Percentiles rank a stretch among this genome's conserved stretches.
Conservation (phyloP, 352 stramenopile genomes). For the Phytopythium cucurbitacearum region DNA sequence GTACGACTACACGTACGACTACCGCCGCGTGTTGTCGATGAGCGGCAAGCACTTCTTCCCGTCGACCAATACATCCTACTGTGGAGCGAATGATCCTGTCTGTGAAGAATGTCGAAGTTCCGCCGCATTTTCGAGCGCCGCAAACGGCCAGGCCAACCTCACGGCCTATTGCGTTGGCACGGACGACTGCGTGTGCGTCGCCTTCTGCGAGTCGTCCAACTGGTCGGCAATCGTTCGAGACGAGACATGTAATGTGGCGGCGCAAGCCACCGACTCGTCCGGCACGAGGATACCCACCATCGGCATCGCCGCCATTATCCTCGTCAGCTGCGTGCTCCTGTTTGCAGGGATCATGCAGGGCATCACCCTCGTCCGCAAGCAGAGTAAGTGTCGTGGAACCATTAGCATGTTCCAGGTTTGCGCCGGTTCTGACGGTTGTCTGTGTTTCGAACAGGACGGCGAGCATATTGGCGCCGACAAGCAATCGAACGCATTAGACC, state of each 20-base stretch:
- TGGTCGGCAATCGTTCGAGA: constrained; percentile 31
- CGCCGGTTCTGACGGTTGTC: constrained; percentile 4
- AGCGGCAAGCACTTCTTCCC: constrained; percentile 41
- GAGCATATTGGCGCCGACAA: constrained; percentile 15
- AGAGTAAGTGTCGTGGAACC: constrained; percentile 17
- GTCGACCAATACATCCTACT: constrained; percentile 59
- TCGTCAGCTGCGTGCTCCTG: constrained; percentile 21
- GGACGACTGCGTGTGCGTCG: constrained; percentile 45
- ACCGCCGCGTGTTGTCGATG: constrained; percentile 20
- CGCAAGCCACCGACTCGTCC: constrained; percentile 1
- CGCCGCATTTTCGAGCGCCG: constrained; percentile 19
- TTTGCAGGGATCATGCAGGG: constrained; percentile 24
- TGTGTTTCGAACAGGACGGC: constrained; percentile 9
- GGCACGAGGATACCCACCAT: constrained; percentile 18
- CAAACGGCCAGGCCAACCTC: constrained; percentile 17
- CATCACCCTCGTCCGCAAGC: constrained; percentile 18
- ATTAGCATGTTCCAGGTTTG: neutral
- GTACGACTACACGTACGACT: constrained; percentile 41
- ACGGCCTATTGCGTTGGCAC: constrained; percentile 39
- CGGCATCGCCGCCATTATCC: constrained; percentile 21
- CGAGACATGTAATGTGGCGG: constrained; percentile 32
- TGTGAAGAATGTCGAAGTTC: constrained; percentile 20
- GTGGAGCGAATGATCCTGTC: constrained; percentile 22
- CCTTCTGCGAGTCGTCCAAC: constrained; percentile 42
- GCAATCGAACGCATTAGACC: constrained; percentile 13